Evolutionary conservation across 805 yeast genomes (phyloP), one percentile per base, ranked within the genome.

Genomic region (Ogataea salicorniae): DNA sequence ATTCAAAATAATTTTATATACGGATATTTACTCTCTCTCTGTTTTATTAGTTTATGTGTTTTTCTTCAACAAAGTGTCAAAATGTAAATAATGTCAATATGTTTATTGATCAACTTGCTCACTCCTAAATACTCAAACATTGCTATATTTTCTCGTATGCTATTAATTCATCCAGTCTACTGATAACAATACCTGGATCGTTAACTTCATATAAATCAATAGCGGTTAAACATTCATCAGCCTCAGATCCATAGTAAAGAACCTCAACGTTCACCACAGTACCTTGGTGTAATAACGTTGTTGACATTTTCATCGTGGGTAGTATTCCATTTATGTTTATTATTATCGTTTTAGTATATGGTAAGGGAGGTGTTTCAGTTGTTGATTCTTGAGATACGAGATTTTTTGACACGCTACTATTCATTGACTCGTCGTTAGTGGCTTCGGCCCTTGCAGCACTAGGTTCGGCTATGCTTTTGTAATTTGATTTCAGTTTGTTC

Each of bases 241-340:
- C 15, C 6, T 8, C 41, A 16, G 35, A 26, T 7, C 58, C 62
- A 6, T 48, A 26, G 37, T 47, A 55, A 11, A 52, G 34, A 0
- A 54, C 53, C 16, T 63, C 63, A 6, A 57, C 47, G 43, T 56
- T 62, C n/a, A 62, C 54, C 8, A 62, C 46, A 1, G 52, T 40
- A 2, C 67, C 67, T 5, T 47, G 43, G 29, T 34, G 38, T 49
- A 53, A 14, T 16, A 23, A 46, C 11, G 41, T 47, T 39, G 39
- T 46, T 45, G 29, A 35, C 39, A 2, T 46, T 22, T 15, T 55
- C 13, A 9, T 29, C 4, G 31, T 34, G 13, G 48, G 35, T 13
- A 56, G 15, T 2, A 57, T 39, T 9, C 46, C 41, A 23, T 48
- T 40, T 20, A 52, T 36, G 42, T 53, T 54, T 22, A 55, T 46